Conservation (phyloP, 148 eudicot genomes). For the Mesembryanthemum crystallinum region DNA sequence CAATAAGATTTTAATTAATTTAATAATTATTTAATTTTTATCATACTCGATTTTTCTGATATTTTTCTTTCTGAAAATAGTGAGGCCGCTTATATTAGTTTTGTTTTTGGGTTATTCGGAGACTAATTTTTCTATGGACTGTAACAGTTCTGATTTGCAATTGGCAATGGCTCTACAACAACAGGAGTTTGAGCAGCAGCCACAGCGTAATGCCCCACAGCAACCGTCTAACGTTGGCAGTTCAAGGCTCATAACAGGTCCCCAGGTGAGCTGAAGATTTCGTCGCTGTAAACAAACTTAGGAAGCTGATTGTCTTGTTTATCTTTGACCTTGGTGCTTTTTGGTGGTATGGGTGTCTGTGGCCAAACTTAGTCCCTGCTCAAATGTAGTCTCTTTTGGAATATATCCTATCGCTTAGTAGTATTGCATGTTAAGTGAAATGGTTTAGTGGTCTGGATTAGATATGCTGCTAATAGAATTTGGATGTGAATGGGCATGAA, state of each 20-base stretch:
- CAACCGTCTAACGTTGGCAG: slow-evolving; percentile 39
- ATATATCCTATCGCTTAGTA: not conserved
- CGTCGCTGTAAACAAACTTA: not conserved
- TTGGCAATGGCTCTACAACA: slow-evolving; percentile 91
- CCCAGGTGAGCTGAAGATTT: slow-evolving; percentile 59
- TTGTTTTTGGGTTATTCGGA: not conserved
- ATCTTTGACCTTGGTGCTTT: not conserved
- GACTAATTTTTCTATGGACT: not conserved
- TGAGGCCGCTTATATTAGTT: not conserved
- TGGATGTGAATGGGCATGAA: not conserved
- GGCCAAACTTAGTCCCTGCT: not conserved
- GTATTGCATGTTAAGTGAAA: too few species aligned
- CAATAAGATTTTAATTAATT: too few species aligned
- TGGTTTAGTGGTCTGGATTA: not conserved
- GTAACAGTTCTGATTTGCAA: slow-evolving; percentile 79
- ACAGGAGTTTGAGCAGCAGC: slow-evolving; percentile 84
- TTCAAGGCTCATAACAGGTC: slow-evolving; percentile 70
- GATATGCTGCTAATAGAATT: not conserved
- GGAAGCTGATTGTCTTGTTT: slow-evolving; percentile 4
- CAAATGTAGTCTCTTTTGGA: not conserved
- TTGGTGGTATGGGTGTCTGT: not conserved
- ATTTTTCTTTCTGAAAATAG: not conserved
- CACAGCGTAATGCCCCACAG: slow-evolving; percentile 40
- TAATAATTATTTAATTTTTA: too few species aligned
- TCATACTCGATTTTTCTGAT: too few species aligned